Evolutionary conservation across 1,284 basidiomycete species (phyloP).

Genomic region (Cutaneotrichosporon cavernicola): DNA sequence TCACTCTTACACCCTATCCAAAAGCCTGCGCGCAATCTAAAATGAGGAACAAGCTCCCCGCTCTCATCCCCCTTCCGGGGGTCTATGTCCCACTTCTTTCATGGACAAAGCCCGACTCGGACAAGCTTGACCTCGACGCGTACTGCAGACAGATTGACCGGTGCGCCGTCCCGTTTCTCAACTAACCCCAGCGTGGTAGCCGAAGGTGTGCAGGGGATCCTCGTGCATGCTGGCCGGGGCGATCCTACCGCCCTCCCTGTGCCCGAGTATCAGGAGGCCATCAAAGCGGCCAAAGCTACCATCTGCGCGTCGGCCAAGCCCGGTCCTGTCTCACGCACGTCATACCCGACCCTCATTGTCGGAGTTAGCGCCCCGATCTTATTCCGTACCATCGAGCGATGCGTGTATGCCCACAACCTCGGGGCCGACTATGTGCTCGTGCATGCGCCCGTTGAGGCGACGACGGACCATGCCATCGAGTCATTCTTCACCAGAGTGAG

Average conservation of each 20-base stretch:
- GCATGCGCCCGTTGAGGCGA: constrained; percentile 2
- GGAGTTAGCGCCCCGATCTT: not conserved
- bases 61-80: not conserved
- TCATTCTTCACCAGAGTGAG: constrained; percentile 5
- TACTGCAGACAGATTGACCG: not conserved
- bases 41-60: not conserved
- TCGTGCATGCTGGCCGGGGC: not conserved
- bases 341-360: constrained; percentile 2
- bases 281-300: constrained; percentile 5
- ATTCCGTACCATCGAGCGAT: constrained; percentile 2
- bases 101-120: not conserved
- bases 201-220: not conserved
- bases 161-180: not conserved
- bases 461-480: not conserved
- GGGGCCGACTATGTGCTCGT: constrained; percentile 9
- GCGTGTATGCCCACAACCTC: not conserved
- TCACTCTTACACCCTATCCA: not conserved
- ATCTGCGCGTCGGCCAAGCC: not conserved
- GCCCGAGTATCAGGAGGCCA: constrained; percentile 1
- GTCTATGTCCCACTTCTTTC: not conserved
- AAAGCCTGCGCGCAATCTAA: not conserved
- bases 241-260: not conserved
- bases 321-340: not conserved
- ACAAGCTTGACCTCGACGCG: not conserved
- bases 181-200: constrained; percentile 1